Evolutionary conservation across 805 yeast species (phyloP), one percentile per base, ranked within the genome.

Genomic region (Candida sphagnicola): DNA sequence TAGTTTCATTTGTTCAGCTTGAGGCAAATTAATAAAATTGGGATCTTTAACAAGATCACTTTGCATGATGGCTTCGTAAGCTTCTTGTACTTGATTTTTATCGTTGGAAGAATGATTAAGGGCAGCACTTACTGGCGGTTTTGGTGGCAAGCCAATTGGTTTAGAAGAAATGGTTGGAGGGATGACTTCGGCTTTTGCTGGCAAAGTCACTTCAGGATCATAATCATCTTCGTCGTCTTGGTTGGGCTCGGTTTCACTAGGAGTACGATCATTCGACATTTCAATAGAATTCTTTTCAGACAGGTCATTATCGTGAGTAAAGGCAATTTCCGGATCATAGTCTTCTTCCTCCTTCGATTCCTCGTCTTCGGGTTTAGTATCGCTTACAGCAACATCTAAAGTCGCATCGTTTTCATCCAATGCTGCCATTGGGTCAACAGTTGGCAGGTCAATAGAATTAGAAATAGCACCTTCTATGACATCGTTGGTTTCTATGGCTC

Each of bases 61-160:
- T 18, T 55, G 54, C 61, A 61, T 57, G 26, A 66, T 54, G 2
- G 67, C 65, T 18, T 59, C 64, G 44, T 59, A 63, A 2, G 68
- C 70, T 36, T 56, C 60, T 31, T 49, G 57, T 13, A 63, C 47
- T 15, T 50, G 50, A 13, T 43, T 38, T 28, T 42, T 53, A 17
- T 54, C 42, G 24, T 46, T 42, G 12, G 39, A 37, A 12, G 40
- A 18, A 14, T 30, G 26, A 14, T 18, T 24, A 11, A 24, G 12
- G 34, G 41, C 18, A 24, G 50, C 51, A 32, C 28, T 42, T 39
- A 52, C 53, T 10, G 53, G 54, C 8, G 66, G 66, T 45, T 53
- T 62, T 5, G 61, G 61, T 31, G 59, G 62, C 18, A 54, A 51
- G 1, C 58, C 59, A 14, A 45, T 42, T 8, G 59, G 47, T 17